Conservation (phyloP, 805 yeast species). For the Metschnikowia proteae region DNA sequence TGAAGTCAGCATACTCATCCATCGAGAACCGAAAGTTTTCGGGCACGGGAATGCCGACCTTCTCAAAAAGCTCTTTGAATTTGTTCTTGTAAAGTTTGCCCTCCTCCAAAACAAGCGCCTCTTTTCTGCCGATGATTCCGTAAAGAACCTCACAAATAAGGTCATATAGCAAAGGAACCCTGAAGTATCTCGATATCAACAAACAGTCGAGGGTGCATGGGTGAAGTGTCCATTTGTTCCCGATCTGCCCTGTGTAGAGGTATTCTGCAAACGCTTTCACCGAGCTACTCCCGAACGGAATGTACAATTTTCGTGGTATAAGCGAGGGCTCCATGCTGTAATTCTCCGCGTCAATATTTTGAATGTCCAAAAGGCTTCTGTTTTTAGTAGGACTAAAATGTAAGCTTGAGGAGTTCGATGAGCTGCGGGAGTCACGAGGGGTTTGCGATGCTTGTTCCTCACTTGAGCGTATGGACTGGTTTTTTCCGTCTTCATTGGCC, state of each 20-base stretch:
- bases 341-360: constrained; percentile 26
- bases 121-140: constrained; percentile 67
- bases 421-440: neutral
- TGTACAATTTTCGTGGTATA: constrained; percentile 63
- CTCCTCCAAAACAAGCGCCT: constrained; percentile 44
- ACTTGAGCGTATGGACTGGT: neutral
- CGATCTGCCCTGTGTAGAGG: constrained; percentile 75
- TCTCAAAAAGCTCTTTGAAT: constrained; percentile 24
- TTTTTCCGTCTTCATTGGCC: neutral
- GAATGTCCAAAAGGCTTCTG: constrained; percentile 28
- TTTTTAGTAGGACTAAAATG: neutral
- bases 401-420: neutral
- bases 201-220: constrained; percentile 68
- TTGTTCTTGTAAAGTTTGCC: constrained; percentile 35
- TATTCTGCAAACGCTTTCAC: constrained; percentile 68
- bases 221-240: constrained; percentile 65
- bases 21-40: constrained; percentile 35
- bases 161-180: constrained; percentile 67
- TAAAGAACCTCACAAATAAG: constrained; percentile 64
- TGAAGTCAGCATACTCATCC: constrained; percentile 50
- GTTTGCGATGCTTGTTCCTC: neutral
- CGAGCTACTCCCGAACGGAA: constrained; percentile 62
- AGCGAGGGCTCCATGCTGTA: constrained; percentile 54
- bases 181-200: constrained; percentile 59
- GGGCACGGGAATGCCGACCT: constrained; percentile 22